Evolutionary conservation across 2,329 filamentous ascomycete genomes (phyloP).

Genomic region (Stemphylium beticola): DNA sequence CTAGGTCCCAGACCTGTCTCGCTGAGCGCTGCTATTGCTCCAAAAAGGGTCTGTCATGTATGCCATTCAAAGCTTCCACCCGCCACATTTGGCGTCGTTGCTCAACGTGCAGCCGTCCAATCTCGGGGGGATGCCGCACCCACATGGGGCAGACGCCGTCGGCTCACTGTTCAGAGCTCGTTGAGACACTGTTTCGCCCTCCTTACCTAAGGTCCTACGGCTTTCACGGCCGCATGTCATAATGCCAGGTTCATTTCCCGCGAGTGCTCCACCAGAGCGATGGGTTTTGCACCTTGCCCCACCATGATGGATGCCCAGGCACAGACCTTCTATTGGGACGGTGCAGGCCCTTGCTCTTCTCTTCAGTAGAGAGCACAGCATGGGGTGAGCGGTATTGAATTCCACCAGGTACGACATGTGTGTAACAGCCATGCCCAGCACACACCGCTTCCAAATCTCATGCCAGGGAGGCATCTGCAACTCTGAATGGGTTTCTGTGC

Average conservation of each 20-base stretch:
- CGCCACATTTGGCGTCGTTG: too few relatives aligned
- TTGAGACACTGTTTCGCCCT: slow-evolving; percentile 7
- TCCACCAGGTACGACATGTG: slow-evolving; percentile 37
- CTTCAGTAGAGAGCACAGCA: slow-evolving; percentile 24
- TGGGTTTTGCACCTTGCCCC: slow-evolving; percentile 25
- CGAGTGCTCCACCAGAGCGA: slow-evolving; percentile 15
- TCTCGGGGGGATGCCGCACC: not conserved
- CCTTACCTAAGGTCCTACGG: slow-evolving; percentile 18
- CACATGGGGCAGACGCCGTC: slow-evolving; percentile 5
- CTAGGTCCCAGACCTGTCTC: too few relatives aligned
- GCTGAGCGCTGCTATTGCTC: too few relatives aligned
- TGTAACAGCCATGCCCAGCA: slow-evolving; percentile 31
- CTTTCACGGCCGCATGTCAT: slow-evolving; percentile 14
- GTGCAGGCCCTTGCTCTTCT: slow-evolving; percentile 15
- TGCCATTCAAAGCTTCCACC: too few relatives aligned
- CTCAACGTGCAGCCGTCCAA: too few relatives aligned
- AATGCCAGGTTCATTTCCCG: slow-evolving; percentile 3
- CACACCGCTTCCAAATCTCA: slow-evolving; percentile 36
- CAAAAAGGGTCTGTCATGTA: too few relatives aligned
- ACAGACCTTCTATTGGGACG: slow-evolving; percentile 19
- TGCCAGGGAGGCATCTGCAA: slow-evolving; percentile 8
- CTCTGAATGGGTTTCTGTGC: slow-evolving; percentile 4
- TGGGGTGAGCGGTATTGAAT: slow-evolving; percentile 36
- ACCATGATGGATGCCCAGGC: slow-evolving; percentile 31
- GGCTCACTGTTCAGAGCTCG: slow-evolving; percentile 14